Evolutionary conservation across 2,329 filamentous ascomycete genomes (phyloP).

Genomic region (Plectosphaerella sp.): DNA sequence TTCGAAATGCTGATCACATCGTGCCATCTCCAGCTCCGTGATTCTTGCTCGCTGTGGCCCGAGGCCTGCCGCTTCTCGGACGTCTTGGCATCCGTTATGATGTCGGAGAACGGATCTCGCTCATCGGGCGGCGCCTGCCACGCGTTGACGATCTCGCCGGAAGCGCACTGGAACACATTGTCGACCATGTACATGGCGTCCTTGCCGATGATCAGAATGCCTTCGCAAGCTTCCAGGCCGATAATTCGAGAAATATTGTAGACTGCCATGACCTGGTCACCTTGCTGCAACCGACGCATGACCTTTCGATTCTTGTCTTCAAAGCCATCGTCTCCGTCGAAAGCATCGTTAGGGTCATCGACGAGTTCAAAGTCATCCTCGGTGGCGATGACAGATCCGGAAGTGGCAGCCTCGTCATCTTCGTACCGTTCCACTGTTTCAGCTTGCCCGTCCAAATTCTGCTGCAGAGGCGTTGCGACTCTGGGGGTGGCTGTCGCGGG

Average conservation of each 20-base stretch:
- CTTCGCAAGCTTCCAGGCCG: conserved; percentile 89
- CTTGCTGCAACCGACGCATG: conserved; percentile 85
- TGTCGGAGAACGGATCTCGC: conserved; percentile 89
- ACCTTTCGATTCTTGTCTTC: conserved; percentile 99
- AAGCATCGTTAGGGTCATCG: conserved; percentile 82
- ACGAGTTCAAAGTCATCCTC: conserved; percentile 97
- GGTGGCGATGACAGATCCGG: conserved; percentile 30
- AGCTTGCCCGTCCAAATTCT: conserved; percentile 7
- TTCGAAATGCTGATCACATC: conserved; percentile 96
- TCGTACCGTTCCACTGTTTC: conserved; percentile 17
- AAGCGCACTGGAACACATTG: conserved; percentile 90
- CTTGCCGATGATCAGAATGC: conserved; percentile 88
- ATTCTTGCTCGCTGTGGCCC: conserved; percentile 67
- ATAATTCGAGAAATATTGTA: conserved; percentile 95
- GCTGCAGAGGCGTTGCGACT: conserved; percentile 12
- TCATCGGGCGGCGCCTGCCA: conserved; percentile 91
- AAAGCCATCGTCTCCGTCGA: conserved; percentile 70
- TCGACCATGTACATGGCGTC: conserved; percentile 92
- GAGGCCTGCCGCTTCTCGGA: conserved; percentile 57
- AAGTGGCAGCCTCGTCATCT: conserved; percentile 17
- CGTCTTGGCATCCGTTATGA: conserved; percentile 71
- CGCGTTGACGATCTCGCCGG: conserved; percentile 95
- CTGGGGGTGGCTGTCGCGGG: conserved; percentile 18
- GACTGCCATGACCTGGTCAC: conserved; percentile 87
- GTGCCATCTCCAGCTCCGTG: conserved; percentile 87